Conservation (phyloP, 1,139 yeast species). For the Saccharomyces hybrid region DNA sequence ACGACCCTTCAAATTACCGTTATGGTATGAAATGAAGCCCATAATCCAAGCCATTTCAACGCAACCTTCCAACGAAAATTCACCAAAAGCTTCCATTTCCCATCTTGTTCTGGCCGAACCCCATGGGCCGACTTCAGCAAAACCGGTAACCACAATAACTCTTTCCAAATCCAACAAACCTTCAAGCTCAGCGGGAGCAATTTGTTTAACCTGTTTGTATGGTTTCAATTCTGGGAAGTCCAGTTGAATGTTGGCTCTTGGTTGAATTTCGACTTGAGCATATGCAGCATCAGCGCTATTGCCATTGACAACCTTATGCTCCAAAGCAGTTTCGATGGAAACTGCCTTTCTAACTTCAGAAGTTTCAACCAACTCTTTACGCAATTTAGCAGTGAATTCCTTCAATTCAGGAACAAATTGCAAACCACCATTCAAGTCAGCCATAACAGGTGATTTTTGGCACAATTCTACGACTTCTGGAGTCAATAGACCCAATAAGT, state of each 20-base stretch:
- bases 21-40: conserved; percentile 93
- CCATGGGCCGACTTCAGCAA: conserved; percentile 98
- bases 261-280: conserved; percentile 54
- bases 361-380: conserved; percentile 74
- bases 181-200: conserved; percentile 67
- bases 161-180: conserved; percentile 89
- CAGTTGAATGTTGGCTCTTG: conserved; percentile 91
- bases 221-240: conserved; percentile 85
- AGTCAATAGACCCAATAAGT: conserved; percentile 86
- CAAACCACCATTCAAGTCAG: conserved; percentile 97
- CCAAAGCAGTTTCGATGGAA: conserved; percentile 85
- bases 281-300: conserved; percentile 83
- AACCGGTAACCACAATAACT: conserved; percentile 92
- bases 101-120: conserved; percentile 98
- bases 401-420: conserved; percentile 88
- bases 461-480: conserved; percentile 80
- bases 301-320: conserved; percentile 88
- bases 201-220: conserved; percentile 61
- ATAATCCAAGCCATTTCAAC: conserved; percentile 99
- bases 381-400: conserved; percentile 74
- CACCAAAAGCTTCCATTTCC: conserved; percentile 97
- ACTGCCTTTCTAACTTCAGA: conserved; percentile 95
- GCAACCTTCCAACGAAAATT: conserved; percentile 96
- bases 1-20: conserved; percentile 84
- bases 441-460: conserved; percentile 92